Percentiles rank a stretch among this genome's conserved stretches.
These are phyloP conservation scores for Fusarium sp. DNA, from an alignment of 2,329 filamentous ascomycete genomes.

Conservation along the genomic window DNA sequence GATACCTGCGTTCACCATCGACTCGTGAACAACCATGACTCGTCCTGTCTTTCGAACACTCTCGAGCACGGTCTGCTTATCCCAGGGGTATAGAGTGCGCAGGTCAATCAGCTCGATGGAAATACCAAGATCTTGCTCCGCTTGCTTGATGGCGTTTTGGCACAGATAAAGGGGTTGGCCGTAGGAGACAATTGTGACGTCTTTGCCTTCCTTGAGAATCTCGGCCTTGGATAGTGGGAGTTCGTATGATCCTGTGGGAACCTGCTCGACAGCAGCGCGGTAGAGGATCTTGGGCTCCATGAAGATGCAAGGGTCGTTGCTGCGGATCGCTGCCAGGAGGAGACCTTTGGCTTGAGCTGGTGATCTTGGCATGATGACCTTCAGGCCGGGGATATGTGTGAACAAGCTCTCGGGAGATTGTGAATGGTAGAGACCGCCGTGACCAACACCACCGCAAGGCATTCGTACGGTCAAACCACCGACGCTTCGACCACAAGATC, in stretches of 20 bases:
- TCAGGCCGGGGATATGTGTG: slow-evolving; percentile 85
- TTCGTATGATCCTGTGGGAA: slow-evolving; percentile 83
- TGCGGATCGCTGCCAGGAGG: slow-evolving; percentile 78
- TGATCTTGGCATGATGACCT: slow-evolving; percentile 87
- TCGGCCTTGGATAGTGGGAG: slow-evolving; percentile 89
- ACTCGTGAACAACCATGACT: slow-evolving; percentile 90
- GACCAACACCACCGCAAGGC: slow-evolving; percentile 90
- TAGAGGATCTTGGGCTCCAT: slow-evolving; percentile 96
- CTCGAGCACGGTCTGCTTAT: slow-evolving; percentile 80
- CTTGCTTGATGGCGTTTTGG: slow-evolving; percentile 78
- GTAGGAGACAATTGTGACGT: slow-evolving; percentile 88
- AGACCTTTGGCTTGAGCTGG: slow-evolving; percentile 91
- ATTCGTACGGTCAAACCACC: slow-evolving; percentile 90
- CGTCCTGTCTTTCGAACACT: slow-evolving; percentile 90
- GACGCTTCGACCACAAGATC: slow-evolving; percentile 67
- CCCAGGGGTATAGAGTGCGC: slow-evolving; percentile 92
- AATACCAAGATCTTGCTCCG: slow-evolving; percentile 79
- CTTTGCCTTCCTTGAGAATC: slow-evolving; percentile 80
- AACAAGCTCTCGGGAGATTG: slow-evolving; percentile 92
- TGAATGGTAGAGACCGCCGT: slow-evolving; percentile 88
- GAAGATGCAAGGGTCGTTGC: slow-evolving; percentile 90
- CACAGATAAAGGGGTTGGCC: slow-evolving; percentile 91
- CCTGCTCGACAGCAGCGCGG: slow-evolving; percentile 90
- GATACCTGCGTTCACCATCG: slow-evolving; percentile 90
- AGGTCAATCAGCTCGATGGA: slow-evolving; percentile 89